These are phyloP conservation scores for Lentithecium fluviatile DNA, from an alignment of 495 filamentous ascomycete species.

Conservation along the genomic window DNA sequence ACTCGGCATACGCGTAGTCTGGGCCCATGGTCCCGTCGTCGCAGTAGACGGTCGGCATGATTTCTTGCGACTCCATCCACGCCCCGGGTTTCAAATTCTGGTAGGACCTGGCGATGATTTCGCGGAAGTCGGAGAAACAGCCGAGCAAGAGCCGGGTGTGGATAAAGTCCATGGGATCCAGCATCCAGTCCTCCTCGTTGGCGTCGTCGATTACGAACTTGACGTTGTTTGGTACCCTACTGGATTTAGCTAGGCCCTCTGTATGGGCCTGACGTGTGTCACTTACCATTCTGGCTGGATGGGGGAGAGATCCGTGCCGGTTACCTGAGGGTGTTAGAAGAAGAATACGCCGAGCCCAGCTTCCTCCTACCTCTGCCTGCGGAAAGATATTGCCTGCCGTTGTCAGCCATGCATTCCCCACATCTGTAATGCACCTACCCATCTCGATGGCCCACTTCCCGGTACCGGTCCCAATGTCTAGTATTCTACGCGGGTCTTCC, in stretches of 20 bases:
- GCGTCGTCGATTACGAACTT: constrained; percentile 43
- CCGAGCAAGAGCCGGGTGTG: constrained; percentile 40
- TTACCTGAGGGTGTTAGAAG: constrained; percentile 29
- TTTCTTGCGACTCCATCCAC: constrained; percentile 41
- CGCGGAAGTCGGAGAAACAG: constrained; percentile 40
- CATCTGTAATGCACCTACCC: constrained; percentile 30
- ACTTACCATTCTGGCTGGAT: constrained; percentile 41
- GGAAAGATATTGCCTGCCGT: constrained; percentile 26
- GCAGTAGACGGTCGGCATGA: constrained; percentile 38
- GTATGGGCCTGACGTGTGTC: neutral
- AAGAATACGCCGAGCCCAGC: neutral
- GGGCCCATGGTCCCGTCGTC: constrained; percentile 40
- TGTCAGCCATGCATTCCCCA: constrained; percentile 13
- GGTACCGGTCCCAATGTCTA: constrained; percentile 42
- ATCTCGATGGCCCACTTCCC: constrained; percentile 43
- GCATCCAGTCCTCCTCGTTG: constrained; percentile 42
- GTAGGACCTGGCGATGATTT: constrained; percentile 37
- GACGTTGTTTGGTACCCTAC: constrained; percentile 38
- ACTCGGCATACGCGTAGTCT: constrained; percentile 48
- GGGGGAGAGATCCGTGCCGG: constrained; percentile 40
- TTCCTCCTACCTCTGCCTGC: constrained; percentile 21
- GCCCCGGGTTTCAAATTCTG: constrained; percentile 38
- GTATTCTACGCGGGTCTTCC: constrained; percentile 32
- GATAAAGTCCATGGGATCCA: constrained; percentile 37
- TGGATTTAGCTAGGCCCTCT: neutral